Conservation (phyloP, 441 rosid genomes). For the Populus hybrid region DNA sequence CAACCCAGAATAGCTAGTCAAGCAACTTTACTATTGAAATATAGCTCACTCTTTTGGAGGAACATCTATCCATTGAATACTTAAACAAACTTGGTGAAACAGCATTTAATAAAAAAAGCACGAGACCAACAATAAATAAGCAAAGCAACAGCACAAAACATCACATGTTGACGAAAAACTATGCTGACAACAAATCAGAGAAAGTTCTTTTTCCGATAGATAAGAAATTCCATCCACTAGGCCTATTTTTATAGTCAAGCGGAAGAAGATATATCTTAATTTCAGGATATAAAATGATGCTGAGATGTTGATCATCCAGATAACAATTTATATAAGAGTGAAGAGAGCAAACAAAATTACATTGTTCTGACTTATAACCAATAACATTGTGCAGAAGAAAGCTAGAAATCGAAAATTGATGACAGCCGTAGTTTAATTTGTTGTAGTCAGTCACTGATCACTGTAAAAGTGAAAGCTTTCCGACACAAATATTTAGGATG, state of each 20-base stretch:
- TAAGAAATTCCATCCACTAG: not conserved
- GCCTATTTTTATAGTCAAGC: not conserved
- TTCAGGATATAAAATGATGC: not conserved
- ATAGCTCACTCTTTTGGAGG: not conserved
- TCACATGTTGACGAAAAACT: not conserved
- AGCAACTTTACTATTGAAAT: not conserved
- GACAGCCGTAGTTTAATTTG: not conserved
- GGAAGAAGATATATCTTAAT: not conserved
- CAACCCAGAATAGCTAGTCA: not conserved
- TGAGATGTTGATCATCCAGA: not conserved
- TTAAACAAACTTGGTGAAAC: not conserved
- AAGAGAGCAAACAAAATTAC: not conserved
- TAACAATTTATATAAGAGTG: not conserved
- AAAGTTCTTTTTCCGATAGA: not conserved
- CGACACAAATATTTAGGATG: not conserved
- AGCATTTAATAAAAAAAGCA: not conserved
- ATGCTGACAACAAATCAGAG: not conserved
- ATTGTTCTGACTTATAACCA: not conserved
- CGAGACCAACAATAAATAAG: not conserved
- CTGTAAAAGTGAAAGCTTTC: not conserved
- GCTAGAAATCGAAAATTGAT: not conserved
- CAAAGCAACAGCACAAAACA: not conserved
- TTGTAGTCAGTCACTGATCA: no score
- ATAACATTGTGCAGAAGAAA: not conserved
- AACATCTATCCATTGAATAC: not conserved